A percentile compares a stretch with the other conserved stretches of the same genome.
Conservation (phyloP, 805 yeast genomes). For the Metschnikowia cubensis region DNA sequence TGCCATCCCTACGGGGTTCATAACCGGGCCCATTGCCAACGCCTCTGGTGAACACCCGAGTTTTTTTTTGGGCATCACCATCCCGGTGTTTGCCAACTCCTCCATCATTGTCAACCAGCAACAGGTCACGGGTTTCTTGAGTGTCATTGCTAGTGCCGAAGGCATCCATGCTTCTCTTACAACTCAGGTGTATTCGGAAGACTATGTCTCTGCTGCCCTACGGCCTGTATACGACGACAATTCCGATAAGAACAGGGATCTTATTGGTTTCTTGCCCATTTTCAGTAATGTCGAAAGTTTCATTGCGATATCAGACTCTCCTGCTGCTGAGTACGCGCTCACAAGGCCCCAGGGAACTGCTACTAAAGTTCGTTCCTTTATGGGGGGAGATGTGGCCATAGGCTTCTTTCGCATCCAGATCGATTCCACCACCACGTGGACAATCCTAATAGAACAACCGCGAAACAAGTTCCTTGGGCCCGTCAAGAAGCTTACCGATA, state of each 20-base stretch:
- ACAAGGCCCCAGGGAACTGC: constrained; percentile 25
- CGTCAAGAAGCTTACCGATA: constrained; percentile 54
- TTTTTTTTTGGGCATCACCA: constrained; percentile 67
- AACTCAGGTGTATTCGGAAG: constrained; percentile 16
- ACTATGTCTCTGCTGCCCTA: constrained; percentile 31
- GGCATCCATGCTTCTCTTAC: constrained; percentile 26
- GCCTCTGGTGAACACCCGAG: constrained; percentile 22
- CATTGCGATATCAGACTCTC: constrained; percentile 22
- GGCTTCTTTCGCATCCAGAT: constrained; percentile 31
- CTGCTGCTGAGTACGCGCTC: constrained; percentile 30
- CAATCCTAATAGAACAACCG: constrained; percentile 66
- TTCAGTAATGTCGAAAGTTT: constrained; percentile 27
- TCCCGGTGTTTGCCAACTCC: constrained; percentile 72
- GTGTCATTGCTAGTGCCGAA: constrained; percentile 44
- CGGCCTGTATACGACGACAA: constrained; percentile 29
- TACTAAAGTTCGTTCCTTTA: constrained; percentile 21
- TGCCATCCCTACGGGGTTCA: constrained; percentile 21
- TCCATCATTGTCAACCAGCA: constrained; percentile 57
- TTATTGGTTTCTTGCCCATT: constrained; percentile 44
- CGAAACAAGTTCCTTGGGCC: constrained; percentile 60
- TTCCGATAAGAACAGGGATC: constrained; percentile 30
- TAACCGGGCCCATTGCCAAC: constrained; percentile 65
- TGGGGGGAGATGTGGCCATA: constrained; percentile 28
- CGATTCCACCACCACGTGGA: constrained; percentile 51
- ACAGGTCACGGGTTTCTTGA: constrained; percentile 64